Percentiles rank a stretch among this genome's conserved stretches.
These are phyloP conservation scores for Thelonectria olida DNA, from an alignment of 2,329 filamentous ascomycete species.

Conservation along the genomic window DNA sequence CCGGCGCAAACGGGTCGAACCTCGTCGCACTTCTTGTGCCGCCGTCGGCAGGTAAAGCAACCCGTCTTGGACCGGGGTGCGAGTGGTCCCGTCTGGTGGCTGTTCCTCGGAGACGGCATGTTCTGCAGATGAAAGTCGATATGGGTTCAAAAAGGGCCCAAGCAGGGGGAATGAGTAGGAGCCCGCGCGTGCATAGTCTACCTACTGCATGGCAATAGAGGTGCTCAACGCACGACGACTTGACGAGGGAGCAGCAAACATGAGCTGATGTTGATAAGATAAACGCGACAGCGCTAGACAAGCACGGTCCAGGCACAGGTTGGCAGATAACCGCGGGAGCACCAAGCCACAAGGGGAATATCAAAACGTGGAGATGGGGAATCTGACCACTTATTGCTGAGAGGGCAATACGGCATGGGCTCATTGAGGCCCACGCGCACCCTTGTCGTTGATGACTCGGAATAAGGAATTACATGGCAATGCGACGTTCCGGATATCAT, in stretches of 20 bases:
- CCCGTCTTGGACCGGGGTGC: slow-evolving; percentile 18
- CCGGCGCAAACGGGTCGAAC: slow-evolving; percentile 10
- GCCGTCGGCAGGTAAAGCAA: slow-evolving; percentile 15
- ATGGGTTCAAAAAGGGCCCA: not conserved
- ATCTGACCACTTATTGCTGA: not conserved
- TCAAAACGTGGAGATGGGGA: not conserved
- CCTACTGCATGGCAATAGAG: too few relatives aligned
- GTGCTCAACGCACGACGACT: too few relatives aligned
- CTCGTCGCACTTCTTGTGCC: slow-evolving; percentile 21
- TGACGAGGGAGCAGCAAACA: not conserved
- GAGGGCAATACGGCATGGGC: not conserved
- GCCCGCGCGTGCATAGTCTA: too few relatives aligned
- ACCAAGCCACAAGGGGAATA: not conserved
- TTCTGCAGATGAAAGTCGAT: not conserved
- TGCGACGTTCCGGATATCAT: not conserved
- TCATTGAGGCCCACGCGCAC: not conserved
- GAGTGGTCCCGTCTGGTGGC: not conserved
- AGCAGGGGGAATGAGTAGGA: not conserved
- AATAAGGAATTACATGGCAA: not conserved
- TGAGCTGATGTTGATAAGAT: slow-evolving; percentile 18
- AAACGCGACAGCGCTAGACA: slow-evolving; percentile 15
- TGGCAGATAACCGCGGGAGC: slow-evolving; percentile 18
- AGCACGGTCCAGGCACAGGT: not conserved
- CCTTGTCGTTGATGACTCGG: not conserved
- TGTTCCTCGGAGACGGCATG: not conserved